phyloP scores from a whole-genome alignment of 2,329 filamentous ascomycete species.

The Colletotrichum navitas region DNA sequence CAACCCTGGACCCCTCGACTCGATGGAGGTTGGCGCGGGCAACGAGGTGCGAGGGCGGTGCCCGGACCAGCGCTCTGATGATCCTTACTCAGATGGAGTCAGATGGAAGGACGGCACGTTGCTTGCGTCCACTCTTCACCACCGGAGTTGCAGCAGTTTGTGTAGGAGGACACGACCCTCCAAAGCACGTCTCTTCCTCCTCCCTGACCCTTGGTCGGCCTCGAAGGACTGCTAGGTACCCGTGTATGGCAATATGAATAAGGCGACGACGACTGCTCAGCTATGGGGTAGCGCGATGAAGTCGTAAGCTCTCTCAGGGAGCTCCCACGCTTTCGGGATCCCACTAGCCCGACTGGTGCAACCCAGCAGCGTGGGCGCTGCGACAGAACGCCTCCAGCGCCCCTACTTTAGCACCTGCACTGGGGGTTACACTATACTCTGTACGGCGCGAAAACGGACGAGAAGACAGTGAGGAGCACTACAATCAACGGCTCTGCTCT shows the following conservation, averaged over 20 bases:
- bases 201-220: constrained; percentile 17
- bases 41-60: constrained; percentile 37
- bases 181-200: background rate
- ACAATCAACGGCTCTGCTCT: constrained; percentile 1
- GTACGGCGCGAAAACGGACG: constrained; percentile 11
- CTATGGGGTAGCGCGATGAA: background rate
- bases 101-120: constrained; percentile 24
- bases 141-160: constrained; percentile 11
- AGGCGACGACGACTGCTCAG: background rate
- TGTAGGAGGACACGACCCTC: constrained; percentile 2
- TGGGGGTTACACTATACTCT: constrained; percentile 22
- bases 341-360: constrained; percentile 27
- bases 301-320: background rate
- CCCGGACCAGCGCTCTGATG: constrained; percentile 38
- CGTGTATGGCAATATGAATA: background rate
- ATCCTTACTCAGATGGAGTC: constrained; percentile 37
- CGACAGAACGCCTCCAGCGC: background rate
- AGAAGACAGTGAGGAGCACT: background rate
- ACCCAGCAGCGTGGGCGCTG: constrained; percentile 37
- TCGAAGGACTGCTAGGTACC: background rate
- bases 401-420: constrained; percentile 32
- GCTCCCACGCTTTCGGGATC: background rate
- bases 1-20: constrained; percentile 15
- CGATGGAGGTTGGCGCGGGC: constrained; percentile 29
- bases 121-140: constrained; percentile 23